Evolutionary conservation across 371 early-diverging fungal genomes (phyloP), one percentile per base, ranked within the genome.

Genomic region (Cokeromyces recurvatus): DNA sequence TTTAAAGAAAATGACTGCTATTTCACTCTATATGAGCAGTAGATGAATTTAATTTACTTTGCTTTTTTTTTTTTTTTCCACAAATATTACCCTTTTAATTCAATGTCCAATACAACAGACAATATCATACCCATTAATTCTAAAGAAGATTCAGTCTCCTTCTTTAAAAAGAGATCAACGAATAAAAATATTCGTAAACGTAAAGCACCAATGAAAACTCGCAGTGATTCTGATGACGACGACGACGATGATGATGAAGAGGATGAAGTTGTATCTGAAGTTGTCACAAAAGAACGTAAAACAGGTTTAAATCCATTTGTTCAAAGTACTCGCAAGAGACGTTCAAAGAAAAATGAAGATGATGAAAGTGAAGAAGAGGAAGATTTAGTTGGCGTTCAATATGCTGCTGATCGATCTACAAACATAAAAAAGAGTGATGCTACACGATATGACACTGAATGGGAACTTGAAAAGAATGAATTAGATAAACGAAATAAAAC

Each of bases 151-250:
- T 64, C 66, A 34, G 77, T 77, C 2, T 65, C 78, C 11, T 74
- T 82, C 38, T 82, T 82, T 57, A 82, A 80, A 50, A 82, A 82
- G 53, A 58, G 79, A 22, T 49, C 66, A 6, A 62, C 74, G 19
- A 71, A 64, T 25, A 80, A 79, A 53, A 80, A 73, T 29, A 59
- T 79, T 27, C 72, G 81, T 25, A 80, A 80, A 31, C 71, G 76
- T 29, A 70, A 77, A 46, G 51, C 55, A 11, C 50, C 48, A 12
- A 53, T 51, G 10, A 51, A 57, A 12, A 32, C 32, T 7, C 25
- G 44, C 19, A 48, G 63, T 15, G 74, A 69, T 51, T 68, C 66
- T 36, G 71, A 77, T 21, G 57, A 57, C 32, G 55, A 58, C 29
- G 58, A 68, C 23, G 66, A 68, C 27, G 63, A 68, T 36, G 62